These are phyloP conservation scores for Globisporangium recalcitrans DNA, from an alignment of 352 stramenopile species.

Conservation along the genomic window DNA sequence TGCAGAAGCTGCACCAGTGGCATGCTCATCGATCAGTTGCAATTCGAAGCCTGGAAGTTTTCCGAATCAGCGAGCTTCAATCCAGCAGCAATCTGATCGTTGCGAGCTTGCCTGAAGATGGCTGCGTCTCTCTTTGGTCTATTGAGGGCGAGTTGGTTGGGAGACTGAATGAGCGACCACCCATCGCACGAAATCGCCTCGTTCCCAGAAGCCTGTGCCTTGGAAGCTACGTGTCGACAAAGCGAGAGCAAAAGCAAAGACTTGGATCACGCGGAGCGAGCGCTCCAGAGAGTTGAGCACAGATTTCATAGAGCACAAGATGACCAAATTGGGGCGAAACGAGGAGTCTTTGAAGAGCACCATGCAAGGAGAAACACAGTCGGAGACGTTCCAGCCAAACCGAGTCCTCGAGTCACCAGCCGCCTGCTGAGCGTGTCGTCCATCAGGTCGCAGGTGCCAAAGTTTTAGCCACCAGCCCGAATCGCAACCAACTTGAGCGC, in stretches of 20 bases:
- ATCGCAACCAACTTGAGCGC: background rate
- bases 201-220: background rate
- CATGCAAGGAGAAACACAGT: background rate
- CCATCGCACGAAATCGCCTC: background rate
- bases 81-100: conserved; percentile 14
- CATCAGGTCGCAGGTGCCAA: background rate
- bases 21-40: conserved; percentile 17
- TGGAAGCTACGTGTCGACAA: conserved; percentile 13
- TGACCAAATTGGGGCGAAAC: background rate
- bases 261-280: background rate
- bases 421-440: conserved; percentile 9
- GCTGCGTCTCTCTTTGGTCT: conserved; percentile 31
- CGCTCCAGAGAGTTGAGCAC: conserved; percentile 12
- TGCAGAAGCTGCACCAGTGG: conserved; percentile 25
- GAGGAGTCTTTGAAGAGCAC: background rate
- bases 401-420: conserved; percentile 6
- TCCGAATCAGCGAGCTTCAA: conserved; percentile 8
- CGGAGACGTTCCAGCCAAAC: background rate
- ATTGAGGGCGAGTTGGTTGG: conserved; percentile 27
- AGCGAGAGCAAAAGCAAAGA: background rate
- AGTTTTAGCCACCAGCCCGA: background rate
- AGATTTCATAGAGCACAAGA: conserved; percentile 3
- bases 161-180: conserved; percentile 15
- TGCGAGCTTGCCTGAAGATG: conserved; percentile 26
- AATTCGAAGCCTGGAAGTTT: conserved; percentile 20